Percentiles rank a stretch among this genome's conserved stretches.
phyloP scores from a whole-genome alignment of 23 red algal genomes.

The Gracilaria caudata region DNA sequence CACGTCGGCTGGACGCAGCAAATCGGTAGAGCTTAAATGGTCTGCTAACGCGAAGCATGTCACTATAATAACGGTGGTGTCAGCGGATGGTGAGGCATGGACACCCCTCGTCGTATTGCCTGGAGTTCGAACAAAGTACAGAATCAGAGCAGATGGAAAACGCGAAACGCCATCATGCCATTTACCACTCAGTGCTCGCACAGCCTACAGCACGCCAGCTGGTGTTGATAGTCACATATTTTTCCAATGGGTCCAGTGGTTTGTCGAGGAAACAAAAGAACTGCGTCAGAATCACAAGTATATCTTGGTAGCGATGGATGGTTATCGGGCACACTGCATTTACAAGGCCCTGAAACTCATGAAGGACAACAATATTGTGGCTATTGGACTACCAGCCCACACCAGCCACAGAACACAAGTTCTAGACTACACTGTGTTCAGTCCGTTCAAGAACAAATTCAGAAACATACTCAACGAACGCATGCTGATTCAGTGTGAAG shows the following conservation, averaged over 20 bases:
- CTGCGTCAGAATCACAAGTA: neutral
- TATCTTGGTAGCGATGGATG: neutral
- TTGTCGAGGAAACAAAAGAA: neutral
- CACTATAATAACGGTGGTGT: neutral
- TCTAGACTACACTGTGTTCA: neutral
- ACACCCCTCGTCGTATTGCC: neutral
- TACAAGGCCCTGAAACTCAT: neutral
- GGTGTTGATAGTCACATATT: neutral
- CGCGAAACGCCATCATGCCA: neutral
- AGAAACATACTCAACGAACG: neutral
- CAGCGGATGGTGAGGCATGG: neutral
- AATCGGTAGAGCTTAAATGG: neutral
- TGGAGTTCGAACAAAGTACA: neutral
- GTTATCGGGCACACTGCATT: neutral
- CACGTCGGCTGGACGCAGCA: neutral
- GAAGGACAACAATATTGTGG: slow-evolving; percentile 4
- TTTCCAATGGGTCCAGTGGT: neutral
- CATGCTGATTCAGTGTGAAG: neutral
- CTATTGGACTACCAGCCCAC: neutral
- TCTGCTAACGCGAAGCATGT: neutral
- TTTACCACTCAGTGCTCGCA: neutral
- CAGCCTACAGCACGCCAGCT: neutral
- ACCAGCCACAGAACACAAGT: neutral
- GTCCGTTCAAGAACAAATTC: neutral
- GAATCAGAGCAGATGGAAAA: neutral